A percentile compares a stretch with the other conserved stretches of the same genome.
phyloP scores from a whole-genome alignment of 768 basidiomycete genomes.

The Lactarius vividus region DNA sequence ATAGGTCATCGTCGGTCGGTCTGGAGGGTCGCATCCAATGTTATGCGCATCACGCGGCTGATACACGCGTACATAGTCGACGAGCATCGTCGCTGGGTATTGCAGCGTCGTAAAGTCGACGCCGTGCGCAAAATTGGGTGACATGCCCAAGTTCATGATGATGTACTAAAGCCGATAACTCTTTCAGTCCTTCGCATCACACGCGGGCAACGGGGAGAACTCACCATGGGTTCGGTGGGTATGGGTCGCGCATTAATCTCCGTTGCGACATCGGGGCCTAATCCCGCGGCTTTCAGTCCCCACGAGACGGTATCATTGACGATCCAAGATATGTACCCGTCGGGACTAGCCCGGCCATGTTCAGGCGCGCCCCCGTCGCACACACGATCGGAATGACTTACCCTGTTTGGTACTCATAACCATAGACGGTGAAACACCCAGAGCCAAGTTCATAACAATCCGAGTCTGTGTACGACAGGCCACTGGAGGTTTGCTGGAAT shows the following conservation, averaged over 20 bases:
- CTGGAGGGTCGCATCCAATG: constrained; percentile 79
- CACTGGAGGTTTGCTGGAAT: constrained; percentile 79
- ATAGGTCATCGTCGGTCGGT: constrained; percentile 78
- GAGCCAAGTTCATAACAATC: constrained; percentile 61
- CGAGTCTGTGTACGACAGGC: constrained; percentile 63
- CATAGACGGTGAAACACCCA: constrained; percentile 71
- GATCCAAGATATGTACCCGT: constrained; percentile 79
- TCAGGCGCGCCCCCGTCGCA: constrained; percentile 11
- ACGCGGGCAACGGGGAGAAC: constrained; percentile 23
- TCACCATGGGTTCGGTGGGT: constrained; percentile 83
- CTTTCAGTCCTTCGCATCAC: background rate
- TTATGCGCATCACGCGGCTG: constrained; percentile 69
- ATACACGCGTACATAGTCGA: constrained; percentile 92
- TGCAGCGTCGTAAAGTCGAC: constrained; percentile 69
- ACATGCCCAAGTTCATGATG: constrained; percentile 84
- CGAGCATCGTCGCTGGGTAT: constrained; percentile 70
- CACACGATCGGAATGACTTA: constrained; percentile 56
- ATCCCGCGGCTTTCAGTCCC: constrained; percentile 68
- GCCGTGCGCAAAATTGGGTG: constrained; percentile 63
- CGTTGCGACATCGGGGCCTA: constrained; percentile 58
- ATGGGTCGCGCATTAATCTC: constrained; percentile 67
- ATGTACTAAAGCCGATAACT: constrained; percentile 53
- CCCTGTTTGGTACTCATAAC: constrained; percentile 68
- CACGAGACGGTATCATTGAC: constrained; percentile 63
- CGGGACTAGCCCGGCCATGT: background rate